A percentile compares a stretch with the other conserved stretches of the same genome.
Evolutionary conservation across 2,329 filamentous ascomycete genomes (phyloP).

Genomic region (Coniochaeta sp.): DNA sequence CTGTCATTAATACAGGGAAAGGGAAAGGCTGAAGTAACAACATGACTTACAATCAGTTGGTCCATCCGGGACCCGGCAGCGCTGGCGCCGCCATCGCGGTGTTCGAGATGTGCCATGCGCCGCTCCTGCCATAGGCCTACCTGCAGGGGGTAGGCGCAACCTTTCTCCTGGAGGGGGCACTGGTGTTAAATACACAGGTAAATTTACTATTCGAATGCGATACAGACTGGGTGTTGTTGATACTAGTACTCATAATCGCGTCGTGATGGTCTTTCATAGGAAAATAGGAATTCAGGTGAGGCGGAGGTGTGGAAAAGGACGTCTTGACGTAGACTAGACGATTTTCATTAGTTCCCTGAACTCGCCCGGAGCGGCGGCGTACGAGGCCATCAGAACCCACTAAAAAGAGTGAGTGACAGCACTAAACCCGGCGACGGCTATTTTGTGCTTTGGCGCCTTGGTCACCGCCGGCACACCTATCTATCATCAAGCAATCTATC

Average conservation of each 20-base stretch:
- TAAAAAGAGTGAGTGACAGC: not conserved
- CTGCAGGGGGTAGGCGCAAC: not conserved
- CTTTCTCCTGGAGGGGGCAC: not conserved
- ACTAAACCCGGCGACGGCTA: not conserved
- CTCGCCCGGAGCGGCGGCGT: too few relatives aligned
- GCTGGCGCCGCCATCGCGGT: not conserved
- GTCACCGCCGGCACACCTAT: too few relatives aligned
- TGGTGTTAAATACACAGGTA: not conserved
- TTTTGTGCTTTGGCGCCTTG: too few relatives aligned
- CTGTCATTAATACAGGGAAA: not conserved
- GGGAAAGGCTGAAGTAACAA: not conserved
- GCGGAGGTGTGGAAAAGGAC: not conserved
- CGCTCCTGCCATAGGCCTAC: not conserved
- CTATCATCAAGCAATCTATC: too few relatives aligned
- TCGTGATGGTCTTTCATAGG: not conserved
- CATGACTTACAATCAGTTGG: not conserved
- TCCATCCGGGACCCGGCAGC: not conserved
- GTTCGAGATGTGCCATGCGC: not conserved
- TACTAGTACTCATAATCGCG: not conserved
- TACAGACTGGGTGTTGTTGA: not conserved
- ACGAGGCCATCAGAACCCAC: not conserved
- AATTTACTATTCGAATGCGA: not conserved
- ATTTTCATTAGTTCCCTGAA: too few relatives aligned
- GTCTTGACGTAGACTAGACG: too few relatives aligned
- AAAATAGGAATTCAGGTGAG: not conserved